A percentile compares a stretch with the other conserved stretches of the same genome.
These are phyloP conservation scores for Stachybotrys elegans DNA, from an alignment of 2,329 filamentous ascomycete species.

Conservation along the genomic window DNA sequence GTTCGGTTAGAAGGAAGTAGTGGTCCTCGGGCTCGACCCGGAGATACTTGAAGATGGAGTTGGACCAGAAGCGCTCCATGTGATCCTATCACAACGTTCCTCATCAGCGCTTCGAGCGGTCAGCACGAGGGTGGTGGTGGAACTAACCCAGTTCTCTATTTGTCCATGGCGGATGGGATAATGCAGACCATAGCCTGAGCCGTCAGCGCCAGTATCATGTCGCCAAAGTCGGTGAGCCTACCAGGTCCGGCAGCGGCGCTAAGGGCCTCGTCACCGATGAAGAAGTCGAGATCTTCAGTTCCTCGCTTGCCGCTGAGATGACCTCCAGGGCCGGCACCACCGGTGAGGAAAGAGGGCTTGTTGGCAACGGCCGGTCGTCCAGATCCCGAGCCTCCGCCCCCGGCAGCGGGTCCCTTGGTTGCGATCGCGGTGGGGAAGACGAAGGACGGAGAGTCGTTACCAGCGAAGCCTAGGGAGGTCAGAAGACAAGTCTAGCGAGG, in stretches of 20 bases:
- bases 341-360: slow-evolving; percentile 92
- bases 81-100: slow-evolving; percentile 64
- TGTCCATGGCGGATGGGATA: slow-evolving; percentile 98
- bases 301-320: slow-evolving; percentile 89
- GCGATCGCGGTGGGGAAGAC: slow-evolving; percentile 99
- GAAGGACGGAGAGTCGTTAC: slow-evolving; percentile 98
- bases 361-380: slow-evolving; percentile 87
- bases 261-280: slow-evolving; percentile 95
- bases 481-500: slow-evolving; percentile 14
- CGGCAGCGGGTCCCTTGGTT: slow-evolving; percentile 74
- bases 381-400: slow-evolving; percentile 71
- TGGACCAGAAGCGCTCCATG: slow-evolving; percentile 99
- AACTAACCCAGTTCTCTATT: slow-evolving; percentile 92
- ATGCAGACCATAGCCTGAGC: slow-evolving; percentile 82
- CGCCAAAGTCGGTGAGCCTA: slow-evolving; percentile 29
- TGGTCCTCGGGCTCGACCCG: slow-evolving; percentile 98
- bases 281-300: slow-evolving; percentile 97
- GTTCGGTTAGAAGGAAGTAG: slow-evolving; percentile 96
- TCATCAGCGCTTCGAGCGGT: background rate
- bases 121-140: background rate
- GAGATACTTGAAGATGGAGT: slow-evolving; percentile 99
- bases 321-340: slow-evolving; percentile 75
- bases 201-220: slow-evolving; percentile 13
- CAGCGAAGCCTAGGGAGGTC: slow-evolving; percentile 74
- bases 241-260: slow-evolving; percentile 77